phyloP scores from a whole-genome alignment of 2,329 filamentous ascomycete genomes.

The Paecilomyces dactylethromorphus region DNA sequence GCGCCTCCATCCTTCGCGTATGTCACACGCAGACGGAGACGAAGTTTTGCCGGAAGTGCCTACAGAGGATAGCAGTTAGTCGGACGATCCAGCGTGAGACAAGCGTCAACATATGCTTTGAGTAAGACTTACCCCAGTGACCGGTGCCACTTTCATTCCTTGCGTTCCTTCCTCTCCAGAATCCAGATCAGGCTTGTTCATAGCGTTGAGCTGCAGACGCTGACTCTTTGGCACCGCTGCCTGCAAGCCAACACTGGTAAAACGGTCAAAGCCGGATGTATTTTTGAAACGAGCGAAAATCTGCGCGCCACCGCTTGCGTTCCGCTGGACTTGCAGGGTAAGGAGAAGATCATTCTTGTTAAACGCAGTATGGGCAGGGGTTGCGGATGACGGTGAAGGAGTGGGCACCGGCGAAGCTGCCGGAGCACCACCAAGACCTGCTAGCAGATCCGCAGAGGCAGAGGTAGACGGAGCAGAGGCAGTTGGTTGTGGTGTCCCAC shows the following conservation, averaged over 20 bases:
- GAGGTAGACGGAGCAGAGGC: slow-evolving; percentile 42
- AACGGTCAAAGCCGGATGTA: slow-evolving; percentile 54
- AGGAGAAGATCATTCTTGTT: slow-evolving; percentile 78
- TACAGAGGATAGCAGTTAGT: slow-evolving; percentile 34
- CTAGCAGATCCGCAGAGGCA: slow-evolving; percentile 27
- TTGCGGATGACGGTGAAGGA: slow-evolving; percentile 33
- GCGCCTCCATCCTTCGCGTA: slow-evolving; percentile 66
- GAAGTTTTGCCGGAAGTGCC: slow-evolving; percentile 63
- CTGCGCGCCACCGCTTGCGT: slow-evolving; percentile 62
- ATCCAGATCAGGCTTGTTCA: slow-evolving; percentile 71
- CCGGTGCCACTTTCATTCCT: slow-evolving; percentile 77
- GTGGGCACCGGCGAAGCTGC: slow-evolving; percentile 43
- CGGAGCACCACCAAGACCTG: slow-evolving; percentile 40
- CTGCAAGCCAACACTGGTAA: slow-evolving; percentile 77
- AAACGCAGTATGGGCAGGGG: slow-evolving; percentile 64
- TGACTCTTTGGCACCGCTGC: slow-evolving; percentile 95
- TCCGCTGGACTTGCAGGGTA: slow-evolving; percentile 77
- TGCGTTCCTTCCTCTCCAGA: slow-evolving; percentile 81
- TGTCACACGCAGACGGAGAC: slow-evolving; percentile 77
- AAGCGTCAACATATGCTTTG: background rate
- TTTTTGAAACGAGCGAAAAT: slow-evolving; percentile 82
- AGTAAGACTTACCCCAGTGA: slow-evolving; percentile 71
- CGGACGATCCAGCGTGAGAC: slow-evolving; percentile 11
- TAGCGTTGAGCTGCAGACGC: slow-evolving; percentile 84
- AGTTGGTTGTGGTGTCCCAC: slow-evolving; percentile 41